These are phyloP conservation scores for Beverwykella pulmonaria DNA, from an alignment of 495 filamentous ascomycete genomes.

Conservation along the genomic window DNA sequence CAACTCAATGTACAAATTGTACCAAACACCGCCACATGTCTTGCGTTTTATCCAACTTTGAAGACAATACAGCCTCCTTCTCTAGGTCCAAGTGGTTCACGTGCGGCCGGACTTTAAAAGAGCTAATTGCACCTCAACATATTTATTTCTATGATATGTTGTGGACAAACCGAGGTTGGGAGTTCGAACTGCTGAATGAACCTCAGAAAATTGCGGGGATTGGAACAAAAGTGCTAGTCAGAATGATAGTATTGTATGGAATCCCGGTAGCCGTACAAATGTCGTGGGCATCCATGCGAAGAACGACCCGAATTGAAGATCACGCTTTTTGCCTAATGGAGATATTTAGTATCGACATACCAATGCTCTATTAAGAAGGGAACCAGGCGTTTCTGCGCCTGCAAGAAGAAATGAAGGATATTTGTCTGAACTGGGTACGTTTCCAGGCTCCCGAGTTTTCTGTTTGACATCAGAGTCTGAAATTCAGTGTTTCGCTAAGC, in stretches of 20 bases:
- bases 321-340: constrained; percentile 19
- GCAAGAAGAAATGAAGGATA: constrained; percentile 20
- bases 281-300: constrained; percentile 22
- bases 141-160: constrained; percentile 2
- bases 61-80: neutral
- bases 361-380: constrained; percentile 24
- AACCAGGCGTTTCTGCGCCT: constrained; percentile 18
- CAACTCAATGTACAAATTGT: constrained; percentile 28
- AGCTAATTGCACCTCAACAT: constrained; percentile 23
- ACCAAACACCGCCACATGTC: constrained; percentile 11
- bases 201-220: constrained; percentile 5
- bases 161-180: neutral
- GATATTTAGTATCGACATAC: constrained; percentile 25
- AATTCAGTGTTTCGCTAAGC: neutral
- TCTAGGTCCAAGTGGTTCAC: constrained; percentile 10
- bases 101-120: neutral
- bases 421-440: too few relatives aligned
- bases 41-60: constrained; percentile 12
- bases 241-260: neutral
- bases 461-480: neutral
- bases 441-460: neutral
- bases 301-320: constrained; percentile 27
- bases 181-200: neutral
- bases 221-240: neutral
- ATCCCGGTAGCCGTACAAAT: constrained; percentile 11